Conservation (phyloP, 2,329 filamentous ascomycete species). For the Pseudogymnoascus sp. region DNA sequence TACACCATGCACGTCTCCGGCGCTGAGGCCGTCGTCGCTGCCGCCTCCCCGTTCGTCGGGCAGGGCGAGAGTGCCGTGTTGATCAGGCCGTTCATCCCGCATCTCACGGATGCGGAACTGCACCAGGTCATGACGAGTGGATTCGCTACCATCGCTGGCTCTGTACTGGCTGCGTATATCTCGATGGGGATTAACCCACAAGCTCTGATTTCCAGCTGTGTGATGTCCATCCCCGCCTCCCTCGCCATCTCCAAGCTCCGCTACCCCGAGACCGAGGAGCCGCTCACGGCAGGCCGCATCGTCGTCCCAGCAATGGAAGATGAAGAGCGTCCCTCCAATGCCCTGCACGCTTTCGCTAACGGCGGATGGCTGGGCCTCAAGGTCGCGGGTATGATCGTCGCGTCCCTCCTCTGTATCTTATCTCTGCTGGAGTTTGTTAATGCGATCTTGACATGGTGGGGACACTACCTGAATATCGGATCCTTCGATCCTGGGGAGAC, state of each 20-base stretch:
- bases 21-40: slow-evolving; percentile 87
- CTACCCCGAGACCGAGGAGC: slow-evolving; percentile 82
- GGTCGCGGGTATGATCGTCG: slow-evolving; percentile 76
- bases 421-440: slow-evolving; percentile 69
- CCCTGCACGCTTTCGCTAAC: slow-evolving; percentile 77
- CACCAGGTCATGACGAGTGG: slow-evolving; percentile 92
- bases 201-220: slow-evolving; percentile 81
- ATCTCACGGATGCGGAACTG: slow-evolving; percentile 80
- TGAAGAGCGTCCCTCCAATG: slow-evolving; percentile 70
- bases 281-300: slow-evolving; percentile 73
- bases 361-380: slow-evolving; percentile 82
- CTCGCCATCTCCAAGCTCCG: slow-evolving; percentile 84
- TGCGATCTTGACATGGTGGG: slow-evolving; percentile 78
- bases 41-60: slow-evolving; percentile 88
- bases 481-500: slow-evolving; percentile 38
- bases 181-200: slow-evolving; percentile 75
- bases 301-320: slow-evolving; percentile 65
- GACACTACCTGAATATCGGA: slow-evolving; percentile 68
- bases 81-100: slow-evolving; percentile 77
- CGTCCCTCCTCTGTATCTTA: slow-evolving; percentile 77
- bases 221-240: slow-evolving; percentile 92
- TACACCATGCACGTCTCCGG: slow-evolving; percentile 83
- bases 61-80: slow-evolving; percentile 93
- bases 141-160: slow-evolving; percentile 87
- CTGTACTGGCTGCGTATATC: slow-evolving; percentile 81